Percentiles rank a stretch among this genome's conserved stretches.
Conservation (phyloP, 805 yeast species). For the Nakazawaea peltata region DNA sequence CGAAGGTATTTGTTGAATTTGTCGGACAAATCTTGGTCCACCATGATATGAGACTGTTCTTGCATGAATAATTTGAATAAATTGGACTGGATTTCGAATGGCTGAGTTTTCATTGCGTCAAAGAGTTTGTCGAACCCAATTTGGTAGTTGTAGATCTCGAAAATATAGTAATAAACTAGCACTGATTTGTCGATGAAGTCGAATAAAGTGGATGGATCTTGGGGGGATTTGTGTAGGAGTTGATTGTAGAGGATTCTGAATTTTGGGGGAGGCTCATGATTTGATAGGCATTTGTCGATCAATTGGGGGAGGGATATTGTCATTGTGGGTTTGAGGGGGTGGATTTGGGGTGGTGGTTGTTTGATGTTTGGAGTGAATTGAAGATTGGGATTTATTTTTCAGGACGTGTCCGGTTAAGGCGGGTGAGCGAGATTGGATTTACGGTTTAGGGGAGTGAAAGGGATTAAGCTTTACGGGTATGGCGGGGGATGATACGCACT, state of each 20-base stretch:
- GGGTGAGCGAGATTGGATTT: no score
- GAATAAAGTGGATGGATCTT: slow-evolving; percentile 3
- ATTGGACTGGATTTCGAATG: background rate
- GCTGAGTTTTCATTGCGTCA: background rate
- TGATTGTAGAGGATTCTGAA: slow-evolving; percentile 8
- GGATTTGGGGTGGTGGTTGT: no score
- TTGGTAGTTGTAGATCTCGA: slow-evolving; percentile 7
- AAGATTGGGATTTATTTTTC: no score
- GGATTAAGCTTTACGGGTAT: no score
- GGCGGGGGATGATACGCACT: no score
- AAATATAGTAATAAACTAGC: slow-evolving; percentile 8
- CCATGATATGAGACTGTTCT: background rate
- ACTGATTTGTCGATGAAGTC: no score
- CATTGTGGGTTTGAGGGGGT: no score
- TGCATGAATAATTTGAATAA: slow-evolving; percentile 4
- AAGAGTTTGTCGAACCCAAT: slow-evolving; percentile 5
- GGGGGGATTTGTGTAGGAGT: slow-evolving; percentile 1
- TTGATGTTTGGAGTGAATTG: no score
- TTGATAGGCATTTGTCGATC: slow-evolving; percentile 1
- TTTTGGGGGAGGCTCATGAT: slow-evolving; percentile 5
- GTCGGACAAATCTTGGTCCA: slow-evolving; percentile 1
- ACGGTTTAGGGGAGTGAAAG: no score
- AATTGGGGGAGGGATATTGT: no score
- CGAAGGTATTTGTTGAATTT: slow-evolving; percentile 5
- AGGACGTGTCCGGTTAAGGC: no score